Evolutionary conservation across 2,329 filamentous ascomycete genomes (phyloP).

Genomic region (Zymoseptoria passerinii): DNA sequence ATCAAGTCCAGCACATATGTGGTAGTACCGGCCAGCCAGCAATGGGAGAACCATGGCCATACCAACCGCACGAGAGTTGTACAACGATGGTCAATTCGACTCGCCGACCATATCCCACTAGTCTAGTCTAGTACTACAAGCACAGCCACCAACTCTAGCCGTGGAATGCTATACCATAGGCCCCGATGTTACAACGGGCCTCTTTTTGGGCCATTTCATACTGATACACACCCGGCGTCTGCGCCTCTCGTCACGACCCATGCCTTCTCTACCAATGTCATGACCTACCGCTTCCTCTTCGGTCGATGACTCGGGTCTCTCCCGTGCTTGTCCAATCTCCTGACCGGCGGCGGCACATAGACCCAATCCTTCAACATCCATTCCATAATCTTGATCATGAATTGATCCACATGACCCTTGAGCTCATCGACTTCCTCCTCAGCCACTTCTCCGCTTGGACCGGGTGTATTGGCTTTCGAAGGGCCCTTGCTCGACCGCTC

Average conservation of each 20-base stretch:
- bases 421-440: slow-evolving; percentile 45
- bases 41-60: background rate
- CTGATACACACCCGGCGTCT: background rate
- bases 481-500: slow-evolving; percentile 45
- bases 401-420: slow-evolving; percentile 62
- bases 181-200: background rate
- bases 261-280: background rate
- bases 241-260: background rate
- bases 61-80: background rate
- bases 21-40: background rate
- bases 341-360: slow-evolving; percentile 29
- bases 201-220: background rate
- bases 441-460: slow-evolving; percentile 21
- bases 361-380: slow-evolving; percentile 22
- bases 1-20: background rate
- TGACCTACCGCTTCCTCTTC: slow-evolving; percentile 26
- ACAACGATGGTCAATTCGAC: background rate
- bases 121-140: background rate
- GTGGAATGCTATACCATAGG: background rate
- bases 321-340: slow-evolving; percentile 30
- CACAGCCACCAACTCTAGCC: background rate
- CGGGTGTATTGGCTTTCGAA: slow-evolving; percentile 32
- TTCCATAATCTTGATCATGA: slow-evolving; percentile 31
- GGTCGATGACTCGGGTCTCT: slow-evolving; percentile 30
- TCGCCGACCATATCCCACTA: background rate